Conservation (phyloP, 352 stramenopile genomes). For the Pythium pyrilobum region DNA sequence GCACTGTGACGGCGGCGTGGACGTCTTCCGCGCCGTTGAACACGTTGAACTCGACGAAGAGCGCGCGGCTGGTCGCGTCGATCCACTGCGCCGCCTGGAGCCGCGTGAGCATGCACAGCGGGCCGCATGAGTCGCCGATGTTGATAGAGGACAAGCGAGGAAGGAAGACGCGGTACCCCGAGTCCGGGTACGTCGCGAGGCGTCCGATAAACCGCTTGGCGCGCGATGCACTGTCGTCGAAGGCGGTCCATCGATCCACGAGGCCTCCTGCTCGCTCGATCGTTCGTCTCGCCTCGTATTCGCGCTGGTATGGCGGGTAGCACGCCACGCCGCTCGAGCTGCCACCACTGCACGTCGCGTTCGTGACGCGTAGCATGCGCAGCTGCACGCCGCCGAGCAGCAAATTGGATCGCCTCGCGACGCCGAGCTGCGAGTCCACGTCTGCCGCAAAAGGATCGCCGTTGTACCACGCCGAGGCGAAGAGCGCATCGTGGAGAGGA, state of each 20-base stretch:
- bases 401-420: constrained; percentile 37
- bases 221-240: neutral
- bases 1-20: constrained; percentile 38
- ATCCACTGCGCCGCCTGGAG: constrained; percentile 44
- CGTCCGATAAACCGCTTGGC: constrained; percentile 20
- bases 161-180: constrained; percentile 18
- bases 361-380: constrained; percentile 38
- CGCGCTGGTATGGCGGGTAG: constrained; percentile 31
- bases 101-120: constrained; percentile 30
- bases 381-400: constrained; percentile 62
- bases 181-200: constrained; percentile 33
- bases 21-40: constrained; percentile 51
- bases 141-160: constrained; percentile 6
- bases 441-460: constrained; percentile 41
- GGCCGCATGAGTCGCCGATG: constrained; percentile 17
- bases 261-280: constrained; percentile 10
- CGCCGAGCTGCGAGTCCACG: constrained; percentile 43
- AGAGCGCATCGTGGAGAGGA: constrained; percentile 35
- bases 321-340: constrained; percentile 4
- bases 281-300: constrained; percentile 18
- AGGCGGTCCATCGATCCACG: constrained; percentile 32
- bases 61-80: constrained; percentile 34
- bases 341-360: constrained; percentile 12
- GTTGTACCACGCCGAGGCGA: constrained; percentile 55
- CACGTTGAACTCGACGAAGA: constrained; percentile 62